Evolutionary conservation across 306 rosid genomes (phyloP), one percentile per base, ranked within the genome.

Genomic region (Nissolia schottii): DNA sequence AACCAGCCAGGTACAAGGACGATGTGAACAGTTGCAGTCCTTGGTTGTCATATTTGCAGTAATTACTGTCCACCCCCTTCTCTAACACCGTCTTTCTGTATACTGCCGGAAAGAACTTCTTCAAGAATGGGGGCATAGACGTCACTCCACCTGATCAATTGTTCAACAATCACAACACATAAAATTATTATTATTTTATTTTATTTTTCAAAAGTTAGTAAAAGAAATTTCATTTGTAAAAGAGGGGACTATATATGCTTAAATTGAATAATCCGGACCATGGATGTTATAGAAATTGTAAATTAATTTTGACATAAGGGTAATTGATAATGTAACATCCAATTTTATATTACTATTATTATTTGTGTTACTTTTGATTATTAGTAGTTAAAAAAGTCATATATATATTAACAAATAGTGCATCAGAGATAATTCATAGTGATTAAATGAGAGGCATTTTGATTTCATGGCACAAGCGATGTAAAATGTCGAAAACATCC

Each of bases 1-100:
- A 70, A 35, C 88, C 97, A 2, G 96, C 96, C 6, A 91, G 85
- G 56, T 91, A 91, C 28, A 89, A 45, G 19, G 92, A 85, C 27
- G 97, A 89, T 7, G 93, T 91, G 84, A 89, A 91, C n/a, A 88
- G 14, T 23, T 91, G 97, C 20, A 87, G 71, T 5, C 87, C 79
- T 63, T 85, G 85, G 70, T 85, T 84, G 43, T 88, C 92, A n/a
- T 87, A 85, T 80, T 87, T 84, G 76, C 97, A 91, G 76, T 91
- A 88, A 61, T 83, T 91, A 54, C 90, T 82, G 0, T 77, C 70
- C 2, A n/a, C 0, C 7, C 7, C 73, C 27, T 19, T 24, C 65
- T 80, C 82, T 18, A 9, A 19, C 31, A 71, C 74, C 23, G 88
- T 82, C 45, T 63, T 85, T 43, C 35, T 45, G 32, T 87, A 77